These are phyloP conservation scores for Penicillium hesseltinei DNA, from an alignment of 2,329 filamentous ascomycete species.

Conservation along the genomic window DNA sequence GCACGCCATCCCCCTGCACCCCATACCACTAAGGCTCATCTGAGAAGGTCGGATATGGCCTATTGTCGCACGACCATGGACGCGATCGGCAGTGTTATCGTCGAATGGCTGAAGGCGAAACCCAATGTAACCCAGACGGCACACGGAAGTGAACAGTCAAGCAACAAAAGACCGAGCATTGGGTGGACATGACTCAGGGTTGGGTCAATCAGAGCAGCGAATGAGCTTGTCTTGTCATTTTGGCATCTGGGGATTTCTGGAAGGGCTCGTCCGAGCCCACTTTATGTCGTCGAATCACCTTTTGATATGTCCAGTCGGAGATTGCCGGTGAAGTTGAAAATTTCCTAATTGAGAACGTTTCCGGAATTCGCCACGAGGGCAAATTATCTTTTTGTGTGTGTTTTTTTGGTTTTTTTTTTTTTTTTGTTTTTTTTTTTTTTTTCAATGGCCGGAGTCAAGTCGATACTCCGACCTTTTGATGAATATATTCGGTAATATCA, in stretches of 20 bases:
- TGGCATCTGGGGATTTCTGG: slow-evolving; percentile 14
- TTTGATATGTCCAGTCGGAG: slow-evolving; percentile 6
- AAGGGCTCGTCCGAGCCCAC: slow-evolving; percentile 15
- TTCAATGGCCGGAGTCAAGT: neutral
- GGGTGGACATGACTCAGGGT: neutral
- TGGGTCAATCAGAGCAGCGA: slow-evolving; percentile 11
- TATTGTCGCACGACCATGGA: slow-evolving; percentile 24
- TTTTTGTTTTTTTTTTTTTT: neutral
- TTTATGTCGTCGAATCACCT: slow-evolving; percentile 11
- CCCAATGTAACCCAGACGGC: slow-evolving; percentile 32
- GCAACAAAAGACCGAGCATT: neutral
- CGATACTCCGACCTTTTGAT: neutral
- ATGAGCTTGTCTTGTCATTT: neutral
- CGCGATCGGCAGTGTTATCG: slow-evolving; percentile 21
- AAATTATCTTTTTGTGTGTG: neutral
- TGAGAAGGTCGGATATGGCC: slow-evolving; percentile 13
- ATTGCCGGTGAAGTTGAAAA: slow-evolving; percentile 16
- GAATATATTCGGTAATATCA: slow-evolving; percentile 1
- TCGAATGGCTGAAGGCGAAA: slow-evolving; percentile 4
- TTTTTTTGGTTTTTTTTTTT: neutral
- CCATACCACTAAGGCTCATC: slow-evolving; percentile 9
- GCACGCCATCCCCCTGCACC: neutral
- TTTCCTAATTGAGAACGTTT: slow-evolving; percentile 2
- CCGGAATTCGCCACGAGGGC: slow-evolving; percentile 3
- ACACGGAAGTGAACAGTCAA: slow-evolving; percentile 10